Conservation (phyloP, 1,284 basidiomycete species). For the Somion occarium region DNA sequence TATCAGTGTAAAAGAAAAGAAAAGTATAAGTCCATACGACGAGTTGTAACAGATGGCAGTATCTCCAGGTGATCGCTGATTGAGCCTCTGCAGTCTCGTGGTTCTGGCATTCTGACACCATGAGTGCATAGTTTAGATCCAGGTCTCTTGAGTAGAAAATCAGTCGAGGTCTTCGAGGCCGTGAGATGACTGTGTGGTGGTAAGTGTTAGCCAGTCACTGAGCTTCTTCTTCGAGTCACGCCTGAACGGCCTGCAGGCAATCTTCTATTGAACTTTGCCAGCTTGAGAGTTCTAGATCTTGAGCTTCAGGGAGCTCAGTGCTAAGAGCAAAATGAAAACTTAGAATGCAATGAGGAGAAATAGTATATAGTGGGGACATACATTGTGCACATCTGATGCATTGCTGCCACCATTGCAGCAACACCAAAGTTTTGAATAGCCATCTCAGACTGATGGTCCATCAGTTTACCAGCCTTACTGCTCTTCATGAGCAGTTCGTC, state of each 20-base stretch:
- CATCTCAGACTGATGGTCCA: not conserved
- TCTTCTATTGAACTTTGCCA: not conserved
- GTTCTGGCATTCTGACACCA: not conserved
- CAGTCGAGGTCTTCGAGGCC: not conserved
- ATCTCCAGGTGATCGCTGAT: not conserved
- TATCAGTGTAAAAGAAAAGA: no score
- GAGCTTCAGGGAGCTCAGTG: not conserved
- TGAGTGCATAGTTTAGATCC: not conserved
- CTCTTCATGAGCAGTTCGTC: not conserved
- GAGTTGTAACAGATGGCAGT: no score
- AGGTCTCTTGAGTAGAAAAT: not conserved
- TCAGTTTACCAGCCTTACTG: not conserved
- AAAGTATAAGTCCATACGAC: no score
- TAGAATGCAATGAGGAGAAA: not conserved
- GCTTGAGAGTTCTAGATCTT: not conserved
- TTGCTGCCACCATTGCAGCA: no score
- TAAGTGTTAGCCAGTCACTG: not conserved
- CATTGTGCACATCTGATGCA: not conserved
- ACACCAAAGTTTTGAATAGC: not conserved
- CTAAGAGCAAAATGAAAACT: not conserved
- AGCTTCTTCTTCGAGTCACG: not conserved
- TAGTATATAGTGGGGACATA: not conserved
- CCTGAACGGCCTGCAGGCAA: not conserved
- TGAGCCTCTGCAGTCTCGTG: not conserved
- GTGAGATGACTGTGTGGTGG: not conserved